Base-by-base conservation (phyloP, 2,329 filamentous ascomycete genomes). In the Delphinella strobiligena region DNA sequence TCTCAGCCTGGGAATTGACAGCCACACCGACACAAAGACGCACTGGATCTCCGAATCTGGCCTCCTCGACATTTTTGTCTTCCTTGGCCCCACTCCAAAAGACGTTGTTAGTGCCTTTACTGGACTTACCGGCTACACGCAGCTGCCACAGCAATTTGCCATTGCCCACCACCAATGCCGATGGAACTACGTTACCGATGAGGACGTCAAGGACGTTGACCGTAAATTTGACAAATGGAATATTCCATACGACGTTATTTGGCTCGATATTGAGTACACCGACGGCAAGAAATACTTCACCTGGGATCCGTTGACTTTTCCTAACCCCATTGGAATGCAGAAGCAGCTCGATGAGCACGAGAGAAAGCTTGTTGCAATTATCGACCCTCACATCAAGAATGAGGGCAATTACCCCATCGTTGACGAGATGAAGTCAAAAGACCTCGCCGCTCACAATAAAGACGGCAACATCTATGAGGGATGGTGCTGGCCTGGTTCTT, bases 241-340 rank as follows among this genome's bases (percentile, higher is more conserved):
- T 56, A 95, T 98, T 40, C 91, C 91, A 0, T 98, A 96, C 64
- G 91, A 98, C 61, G 84, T 96, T 47, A 98, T 98, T 53, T 98
- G 91, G 91, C 78, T 98, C 14, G 91, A 98, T 53, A 85, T 98
- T 49, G 91, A 98, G 64, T 98, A 96, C 61, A 93, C 88, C 0
- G 84, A 98, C 44, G 87, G 82, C 60, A 89, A 91, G 64, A 93
- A 94, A 65, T 98, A 98, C 67, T 98, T 98, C 59, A 95, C 88
- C 1, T 98, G 87, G 84, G 89, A 98, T 54, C 74, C 79, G 15
- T 72, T 93, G 54, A 91, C 80, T 36, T 98, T 98, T 62, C 72
- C 77, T 11, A 78, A 96, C 51, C 88, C 91, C 0, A 74, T 82
- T 36, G 74, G 75, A 36, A 98, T 96, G 87, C 78, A 85, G 49